A percentile compares a stretch with the other conserved stretches of the same genome.
Conservation (phyloP, 2,329 filamentous ascomycete species). For the Colletotrichum sp. region DNA sequence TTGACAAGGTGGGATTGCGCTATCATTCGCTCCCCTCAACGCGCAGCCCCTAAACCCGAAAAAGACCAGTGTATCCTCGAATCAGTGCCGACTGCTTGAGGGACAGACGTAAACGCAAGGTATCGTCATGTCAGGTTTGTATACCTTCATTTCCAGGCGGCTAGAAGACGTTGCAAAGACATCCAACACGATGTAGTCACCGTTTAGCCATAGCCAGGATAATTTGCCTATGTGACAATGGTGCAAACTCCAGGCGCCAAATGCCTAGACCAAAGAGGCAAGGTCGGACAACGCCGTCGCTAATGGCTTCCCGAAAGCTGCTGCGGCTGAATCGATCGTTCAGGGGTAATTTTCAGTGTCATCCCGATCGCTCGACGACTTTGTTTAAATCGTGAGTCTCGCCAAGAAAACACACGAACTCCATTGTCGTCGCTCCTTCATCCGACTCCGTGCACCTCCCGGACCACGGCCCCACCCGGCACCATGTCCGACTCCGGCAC, state of each 20-base stretch:
- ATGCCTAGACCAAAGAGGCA: neutral
- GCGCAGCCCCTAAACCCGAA: too few relatives aligned
- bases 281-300: neutral
- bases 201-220: too few relatives aligned
- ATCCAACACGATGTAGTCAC: too few relatives aligned
- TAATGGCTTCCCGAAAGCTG: constrained; percentile 2
- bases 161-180: too few relatives aligned
- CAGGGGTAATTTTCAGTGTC: neutral
- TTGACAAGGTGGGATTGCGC: too few relatives aligned
- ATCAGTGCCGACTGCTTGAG: too few relatives aligned
- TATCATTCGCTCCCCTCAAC: too few relatives aligned
- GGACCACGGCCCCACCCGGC: neutral
- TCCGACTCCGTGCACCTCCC: neutral
- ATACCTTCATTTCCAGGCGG: too few relatives aligned
- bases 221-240: too few relatives aligned
- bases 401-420: neutral
- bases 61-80: too few relatives aligned
- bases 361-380: neutral
- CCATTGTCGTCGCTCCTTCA: neutral
- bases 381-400: neutral
- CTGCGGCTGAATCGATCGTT: constrained; percentile 7
- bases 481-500: neutral
- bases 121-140: too few relatives aligned
- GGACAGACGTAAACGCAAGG: too few relatives aligned
- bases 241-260: neutral